Evolutionary conservation across 139 green algal genomes (phyloP).

Genomic region (Asterochloris erici): DNA sequence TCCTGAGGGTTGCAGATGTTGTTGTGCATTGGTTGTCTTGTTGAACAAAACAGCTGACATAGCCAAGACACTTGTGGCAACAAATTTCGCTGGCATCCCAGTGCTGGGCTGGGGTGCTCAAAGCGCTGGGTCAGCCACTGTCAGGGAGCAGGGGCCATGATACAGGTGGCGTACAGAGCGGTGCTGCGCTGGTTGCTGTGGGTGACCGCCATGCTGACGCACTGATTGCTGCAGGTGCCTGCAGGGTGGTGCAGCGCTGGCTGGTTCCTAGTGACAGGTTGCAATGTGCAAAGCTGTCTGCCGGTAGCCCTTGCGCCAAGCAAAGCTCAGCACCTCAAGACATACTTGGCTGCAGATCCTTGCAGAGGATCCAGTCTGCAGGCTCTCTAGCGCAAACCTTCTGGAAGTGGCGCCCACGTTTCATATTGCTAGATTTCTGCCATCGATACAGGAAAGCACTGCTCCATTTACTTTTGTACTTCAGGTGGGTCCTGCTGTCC

Average conservation of each 20-base stretch:
- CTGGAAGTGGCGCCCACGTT: slow-evolving; percentile 32
- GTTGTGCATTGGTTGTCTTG: neutral
- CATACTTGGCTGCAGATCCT: slow-evolving; percentile 21
- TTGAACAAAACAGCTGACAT: neutral
- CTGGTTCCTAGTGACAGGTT: neutral
- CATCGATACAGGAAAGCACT: slow-evolving; percentile 27
- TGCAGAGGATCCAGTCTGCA: slow-evolving; percentile 22
- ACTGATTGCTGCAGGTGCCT: neutral
- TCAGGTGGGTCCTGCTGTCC: slow-evolving; percentile 14
- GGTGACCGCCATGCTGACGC: neutral
- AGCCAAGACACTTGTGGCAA: too few species aligned
- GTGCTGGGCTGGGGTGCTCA: too few species aligned
- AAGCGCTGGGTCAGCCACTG: too few species aligned
- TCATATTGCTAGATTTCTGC: slow-evolving; percentile 39
- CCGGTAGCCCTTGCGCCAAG: neutral
- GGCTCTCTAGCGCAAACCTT: slow-evolving; percentile 39
- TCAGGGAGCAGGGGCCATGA: too few species aligned
- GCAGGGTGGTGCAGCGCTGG: neutral
- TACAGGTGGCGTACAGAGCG: neutral
- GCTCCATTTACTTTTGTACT: slow-evolving; percentile 26
- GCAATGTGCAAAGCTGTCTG: neutral
- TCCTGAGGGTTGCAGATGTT: neutral
- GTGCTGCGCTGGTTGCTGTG: neutral
- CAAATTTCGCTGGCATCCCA: too few species aligned
- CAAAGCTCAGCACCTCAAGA: neutral